phyloP scores from a whole-genome alignment of 345 rosid genomes.

The Ceriops zippeliana region DNA sequence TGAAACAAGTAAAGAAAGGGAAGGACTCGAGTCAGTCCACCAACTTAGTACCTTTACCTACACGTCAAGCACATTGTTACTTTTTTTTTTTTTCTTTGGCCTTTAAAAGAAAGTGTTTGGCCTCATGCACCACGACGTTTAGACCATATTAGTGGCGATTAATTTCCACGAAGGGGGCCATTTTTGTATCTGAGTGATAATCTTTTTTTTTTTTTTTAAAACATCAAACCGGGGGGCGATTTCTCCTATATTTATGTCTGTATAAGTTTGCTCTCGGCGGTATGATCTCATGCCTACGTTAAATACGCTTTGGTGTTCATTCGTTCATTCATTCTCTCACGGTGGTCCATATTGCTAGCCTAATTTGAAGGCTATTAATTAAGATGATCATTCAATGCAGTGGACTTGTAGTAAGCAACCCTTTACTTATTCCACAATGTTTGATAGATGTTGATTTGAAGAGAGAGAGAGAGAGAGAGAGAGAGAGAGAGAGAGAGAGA shows the following conservation, averaged over 20 bases:
- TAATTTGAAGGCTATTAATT: slow-evolving; percentile 38
- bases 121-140: too few species aligned
- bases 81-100: not conserved
- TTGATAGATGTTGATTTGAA: slow-evolving; percentile 19
- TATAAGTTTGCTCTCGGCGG: too few species aligned
- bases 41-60: not conserved
- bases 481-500: too few species aligned
- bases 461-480: too few species aligned
- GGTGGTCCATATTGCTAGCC: slow-evolving; percentile 24
- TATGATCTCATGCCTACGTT: not conserved
- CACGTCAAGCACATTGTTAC: not conserved
- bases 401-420: slow-evolving; percentile 15
- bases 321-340: not conserved
- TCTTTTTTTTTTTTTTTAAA: too few species aligned
- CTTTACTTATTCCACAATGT: slow-evolving; percentile 13
- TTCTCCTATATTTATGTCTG: too few species aligned
- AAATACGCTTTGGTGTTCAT: too few species aligned
- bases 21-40: not conserved
- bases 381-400: slow-evolving; percentile 20
- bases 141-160: too few species aligned
- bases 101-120: not conserved
- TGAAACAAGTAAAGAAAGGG: not conserved
- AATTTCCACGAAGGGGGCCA: too few species aligned
- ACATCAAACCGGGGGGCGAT: too few species aligned
- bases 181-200: too few species aligned